Evolutionary conservation across 2,329 filamentous ascomycete genomes (phyloP), one percentile per base, ranked within the genome.

Genomic region (Aquanectria penicillioides): DNA sequence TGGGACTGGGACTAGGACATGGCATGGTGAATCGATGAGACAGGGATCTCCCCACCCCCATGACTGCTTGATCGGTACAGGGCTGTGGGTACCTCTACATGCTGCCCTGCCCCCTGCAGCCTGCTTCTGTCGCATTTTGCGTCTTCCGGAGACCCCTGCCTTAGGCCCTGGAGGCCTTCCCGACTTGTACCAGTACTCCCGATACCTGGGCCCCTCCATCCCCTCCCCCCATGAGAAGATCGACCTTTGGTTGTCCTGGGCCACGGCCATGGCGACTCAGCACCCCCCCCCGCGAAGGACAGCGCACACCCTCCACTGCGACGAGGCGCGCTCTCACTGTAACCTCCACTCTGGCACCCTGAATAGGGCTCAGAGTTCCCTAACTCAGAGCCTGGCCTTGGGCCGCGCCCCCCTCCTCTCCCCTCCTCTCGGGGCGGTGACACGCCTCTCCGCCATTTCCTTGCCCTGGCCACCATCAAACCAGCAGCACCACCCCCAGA

Each of bases 401-500:
- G 34, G 43, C 36, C 43, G 52, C 43, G 52, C 43, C 52, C 41
- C 40, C 38, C 47, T 18, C 47, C 53, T 25, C 22, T 22, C 31
- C 54, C 26, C 25, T 22, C 48, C 31, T 23, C 11, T 43, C 12
- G 40, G 47, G 55, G 63, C 62, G 63, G 61, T 53, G 43, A 61
- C 43, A 63, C 55, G 48, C 63, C 61, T 64, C 58, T 62, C 61
- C 47, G 40, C 52, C 54, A 63, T 67, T 51, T 62, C 53, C 58
- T 51, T 46, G 48, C 44, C 29, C 38, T 46, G 52, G 44, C 36
- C 36, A 48, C 44, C 44, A 49, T 37, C 44, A 56, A 36, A 44
- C 15, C 50, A 46, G 33, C 64, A 54, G 47, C 44, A 61, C 36
- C 62, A 64, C 54, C 33, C 55, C 55, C 65, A 62, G 56, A 57